Percentiles rank a stretch among this genome's conserved stretches.
These are phyloP conservation scores for Pseudofabraea citricarpa DNA, from an alignment of 2,329 filamentous ascomycete species.

Conservation along the genomic window DNA sequence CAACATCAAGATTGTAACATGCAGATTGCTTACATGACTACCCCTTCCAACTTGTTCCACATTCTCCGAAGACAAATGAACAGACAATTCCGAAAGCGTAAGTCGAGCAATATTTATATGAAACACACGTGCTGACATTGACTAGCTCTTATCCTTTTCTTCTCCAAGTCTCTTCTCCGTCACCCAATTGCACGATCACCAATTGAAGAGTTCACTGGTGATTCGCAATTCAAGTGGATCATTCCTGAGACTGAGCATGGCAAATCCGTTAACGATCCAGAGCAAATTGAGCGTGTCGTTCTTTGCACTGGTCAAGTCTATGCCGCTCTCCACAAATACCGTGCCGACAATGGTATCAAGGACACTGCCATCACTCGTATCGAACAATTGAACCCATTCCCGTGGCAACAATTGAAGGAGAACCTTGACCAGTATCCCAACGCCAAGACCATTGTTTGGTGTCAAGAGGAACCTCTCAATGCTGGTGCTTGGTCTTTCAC, in stretches of 20 bases:
- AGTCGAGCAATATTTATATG: slow-evolving; percentile 34
- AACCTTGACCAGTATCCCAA: slow-evolving; percentile 97
- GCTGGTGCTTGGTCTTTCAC: slow-evolving; percentile 95
- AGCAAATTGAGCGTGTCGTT: slow-evolving; percentile 90
- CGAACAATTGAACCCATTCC: slow-evolving; percentile 98
- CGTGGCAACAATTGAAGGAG: slow-evolving; percentile 93
- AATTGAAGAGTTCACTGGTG: slow-evolving; percentile 85
- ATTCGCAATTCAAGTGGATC: slow-evolving; percentile 96
- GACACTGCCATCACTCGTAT: slow-evolving; percentile 92
- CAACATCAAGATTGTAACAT: slow-evolving; percentile 99
- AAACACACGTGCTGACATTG: slow-evolving; percentile 13
- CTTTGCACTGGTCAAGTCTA: slow-evolving; percentile 95
- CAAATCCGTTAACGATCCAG: slow-evolving; percentile 68
- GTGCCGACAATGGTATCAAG: slow-evolving; percentile 78
- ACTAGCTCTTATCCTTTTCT: slow-evolving; percentile 88
- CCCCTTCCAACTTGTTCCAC: slow-evolving; percentile 93
- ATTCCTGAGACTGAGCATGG: slow-evolving; percentile 86
- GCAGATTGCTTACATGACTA: slow-evolving; percentile 97
- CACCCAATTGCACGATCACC: slow-evolving; percentile 87
- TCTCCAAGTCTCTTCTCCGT: slow-evolving; percentile 93
- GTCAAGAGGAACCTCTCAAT: slow-evolving; percentile 95
- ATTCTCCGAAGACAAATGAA: slow-evolving; percentile 96
- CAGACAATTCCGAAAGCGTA: slow-evolving; percentile 98
- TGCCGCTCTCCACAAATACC: slow-evolving; percentile 84
- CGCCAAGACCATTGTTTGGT: slow-evolving; percentile 95